phyloP scores from a whole-genome alignment of 208 protist genomes.

The Trypanosoma melophagium region DNA sequence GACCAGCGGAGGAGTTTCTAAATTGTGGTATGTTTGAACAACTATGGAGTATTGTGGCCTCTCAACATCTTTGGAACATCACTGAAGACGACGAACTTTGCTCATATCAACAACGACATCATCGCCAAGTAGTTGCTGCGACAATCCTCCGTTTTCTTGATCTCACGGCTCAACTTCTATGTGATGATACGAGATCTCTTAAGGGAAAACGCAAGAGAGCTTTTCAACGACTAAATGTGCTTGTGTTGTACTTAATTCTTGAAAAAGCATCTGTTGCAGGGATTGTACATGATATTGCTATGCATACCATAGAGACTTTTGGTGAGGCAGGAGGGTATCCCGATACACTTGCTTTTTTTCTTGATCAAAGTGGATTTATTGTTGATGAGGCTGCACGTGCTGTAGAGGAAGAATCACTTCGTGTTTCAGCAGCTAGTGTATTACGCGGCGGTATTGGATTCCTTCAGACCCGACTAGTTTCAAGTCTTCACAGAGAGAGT shows the following conservation, averaged over 20 bases:
- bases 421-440: conserved; percentile 58
- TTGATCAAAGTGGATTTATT: conserved; percentile 46
- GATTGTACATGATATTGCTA: conserved; percentile 58
- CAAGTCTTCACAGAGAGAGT: background rate
- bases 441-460: conserved; percentile 58
- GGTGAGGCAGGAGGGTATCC: conserved; percentile 32
- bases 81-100: conserved; percentile 70
- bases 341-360: conserved; percentile 55
- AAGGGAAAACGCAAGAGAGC: conserved; percentile 17
- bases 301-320: conserved; percentile 50
- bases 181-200: conserved; percentile 1
- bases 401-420: conserved; percentile 60
- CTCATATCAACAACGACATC: conserved; percentile 72
- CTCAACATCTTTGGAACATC: conserved; percentile 83
- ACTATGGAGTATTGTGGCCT: conserved; percentile 76
- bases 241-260: conserved; percentile 83
- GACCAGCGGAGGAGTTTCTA: conserved; percentile 51
- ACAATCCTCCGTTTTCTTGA: conserved; percentile 66
- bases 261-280: conserved; percentile 74
- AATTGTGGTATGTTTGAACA: conserved; percentile 67
- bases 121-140: conserved; percentile 74
- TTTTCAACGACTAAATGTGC: conserved; percentile 27
- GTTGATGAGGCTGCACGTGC: conserved; percentile 79
- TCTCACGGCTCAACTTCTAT: conserved; percentile 39
- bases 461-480: conserved; percentile 10